Base-by-base conservation (phyloP, 2,329 filamentous ascomycete species). In the Aspergillus neotritici region DNA sequence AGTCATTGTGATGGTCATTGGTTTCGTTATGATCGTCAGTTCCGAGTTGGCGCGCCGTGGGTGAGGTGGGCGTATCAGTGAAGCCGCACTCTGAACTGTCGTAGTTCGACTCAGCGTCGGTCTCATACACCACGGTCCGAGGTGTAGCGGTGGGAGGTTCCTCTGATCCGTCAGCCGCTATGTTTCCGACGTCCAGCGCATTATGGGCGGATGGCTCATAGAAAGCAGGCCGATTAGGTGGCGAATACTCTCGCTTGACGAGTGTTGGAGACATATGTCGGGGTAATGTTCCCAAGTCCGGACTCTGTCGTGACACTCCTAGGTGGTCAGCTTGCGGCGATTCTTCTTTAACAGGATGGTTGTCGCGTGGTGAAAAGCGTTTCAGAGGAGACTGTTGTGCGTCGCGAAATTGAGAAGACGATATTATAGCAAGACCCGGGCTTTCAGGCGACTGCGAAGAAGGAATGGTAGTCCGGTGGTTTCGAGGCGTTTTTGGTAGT, bases 401-500 rank as follows among this genome's bases (percentile, higher is more conserved):
- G 21, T 46, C 44, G 14, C 50, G 54, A 32, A 65, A 61, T 34
- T 64, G 58, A 28, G 60, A 65, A 8, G 64, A 61, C n/a, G 64
- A 58, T 25, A 66, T 60, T n/a, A 66, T 48, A 9, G 58, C 56
- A 11, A 68, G 35, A 2, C 61, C 63, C 14, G 67, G 66, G 34
- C 66, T 69, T 50, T 70, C 66, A 1, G 67, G 67, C 6, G 67
- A 69, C 32, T 70, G 67, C 5, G 67, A 70, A 3, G 67, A 70
- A 4, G 66, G 67, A 41, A 70, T 62, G 41, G 67, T 65, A 7
- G 56, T 60, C 13, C 44, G 49, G 28, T 39, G 40, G 47, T 66
- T 69, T 33, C 50, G 55, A 5, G 67, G 67, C 1, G 67, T 70
- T 5, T 52, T 41, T 28, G 62, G 63, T 10, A 28, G 31, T 17